These are phyloP conservation scores for Neofusicoccum laricinum DNA, from an alignment of 2,329 filamentous ascomycete genomes.

Conservation along the genomic window DNA sequence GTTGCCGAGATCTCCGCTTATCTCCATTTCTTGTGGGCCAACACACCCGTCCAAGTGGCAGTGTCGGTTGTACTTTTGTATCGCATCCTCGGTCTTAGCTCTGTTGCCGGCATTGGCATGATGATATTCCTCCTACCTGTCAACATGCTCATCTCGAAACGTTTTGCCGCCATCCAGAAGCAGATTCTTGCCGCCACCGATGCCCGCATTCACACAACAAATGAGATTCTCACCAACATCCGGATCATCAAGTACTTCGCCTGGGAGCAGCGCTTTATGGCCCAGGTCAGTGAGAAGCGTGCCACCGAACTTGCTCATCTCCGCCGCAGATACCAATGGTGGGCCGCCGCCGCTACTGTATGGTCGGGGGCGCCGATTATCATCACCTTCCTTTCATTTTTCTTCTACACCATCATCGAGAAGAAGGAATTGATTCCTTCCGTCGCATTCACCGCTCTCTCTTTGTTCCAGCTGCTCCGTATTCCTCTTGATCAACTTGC, in stretches of 20 bases:
- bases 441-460: conserved; percentile 91
- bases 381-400: conserved; percentile 95
- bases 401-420: conserved; percentile 88
- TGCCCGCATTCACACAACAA: conserved; percentile 92
- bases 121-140: conserved; percentile 87
- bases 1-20: conserved; percentile 93
- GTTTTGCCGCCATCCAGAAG: conserved; percentile 84
- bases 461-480: conserved; percentile 88
- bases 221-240: conserved; percentile 95
- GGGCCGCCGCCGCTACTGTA: conserved; percentile 86
- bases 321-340: conserved; percentile 80
- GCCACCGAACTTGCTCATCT: conserved; percentile 73
- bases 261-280: conserved; percentile 90
- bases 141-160: conserved; percentile 84
- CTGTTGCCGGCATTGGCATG: conserved; percentile 86
- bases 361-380: conserved; percentile 96
- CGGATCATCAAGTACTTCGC: conserved; percentile 99
- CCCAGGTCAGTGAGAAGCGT: conserved; percentile 86
- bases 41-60: conserved; percentile 82
- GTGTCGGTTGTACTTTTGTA: conserved; percentile 82
- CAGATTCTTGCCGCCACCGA: conserved; percentile 90
- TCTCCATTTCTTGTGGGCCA: conserved; percentile 90
- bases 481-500: conserved; percentile 93
- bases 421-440: conserved; percentile 87
- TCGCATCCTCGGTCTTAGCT: conserved; percentile 85